phyloP scores from a whole-genome alignment of 1,284 basidiomycete species.

The Lentinula novae-zelandiae region DNA sequence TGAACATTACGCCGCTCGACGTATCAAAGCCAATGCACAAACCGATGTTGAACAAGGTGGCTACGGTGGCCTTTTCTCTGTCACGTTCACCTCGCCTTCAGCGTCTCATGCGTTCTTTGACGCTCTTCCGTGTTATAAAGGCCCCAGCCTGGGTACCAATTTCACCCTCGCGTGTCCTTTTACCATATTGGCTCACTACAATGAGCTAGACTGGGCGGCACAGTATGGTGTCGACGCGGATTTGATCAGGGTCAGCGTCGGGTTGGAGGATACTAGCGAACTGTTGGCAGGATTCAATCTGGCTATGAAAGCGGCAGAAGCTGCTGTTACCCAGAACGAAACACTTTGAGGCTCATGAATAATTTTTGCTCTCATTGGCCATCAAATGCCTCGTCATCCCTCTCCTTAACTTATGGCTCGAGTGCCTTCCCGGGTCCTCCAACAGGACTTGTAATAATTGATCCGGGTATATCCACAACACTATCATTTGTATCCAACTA shows the following conservation, averaged over 20 bases:
- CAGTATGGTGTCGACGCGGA: conserved; percentile 82
- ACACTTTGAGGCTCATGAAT: background rate
- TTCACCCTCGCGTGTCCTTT: conserved; percentile 95
- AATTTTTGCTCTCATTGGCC: background rate
- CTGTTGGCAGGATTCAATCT: conserved; percentile 61
- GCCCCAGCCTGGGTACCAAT: conserved; percentile 93
- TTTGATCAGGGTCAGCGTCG: conserved; percentile 88
- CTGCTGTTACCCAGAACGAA: conserved; percentile 16
- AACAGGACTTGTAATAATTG: conserved; percentile 14
- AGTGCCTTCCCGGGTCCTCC: conserved; percentile 13
- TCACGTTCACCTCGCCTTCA: conserved; percentile 73
- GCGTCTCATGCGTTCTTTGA: conserved; percentile 89
- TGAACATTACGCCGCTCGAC: conserved; percentile 71
- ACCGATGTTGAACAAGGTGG: conserved; percentile 48
- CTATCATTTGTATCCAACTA: conserved; percentile 26
- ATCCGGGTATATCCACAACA: background rate
- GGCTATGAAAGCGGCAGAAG: conserved; percentile 72
- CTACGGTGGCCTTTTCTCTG: conserved; percentile 89
- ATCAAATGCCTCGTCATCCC: background rate
- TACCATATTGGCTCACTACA: conserved; percentile 89
- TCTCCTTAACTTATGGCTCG: conserved; percentile 9
- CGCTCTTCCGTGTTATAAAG: conserved; percentile 80
- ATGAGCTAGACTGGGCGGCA: conserved; percentile 91
- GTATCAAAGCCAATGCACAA: conserved; percentile 36
- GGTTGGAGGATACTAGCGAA: conserved; percentile 74